A percentile compares a stretch with the other conserved stretches of the same genome.
phyloP scores from a whole-genome alignment of 148 eudicot species.

The Gaultheria prostrata region DNA sequence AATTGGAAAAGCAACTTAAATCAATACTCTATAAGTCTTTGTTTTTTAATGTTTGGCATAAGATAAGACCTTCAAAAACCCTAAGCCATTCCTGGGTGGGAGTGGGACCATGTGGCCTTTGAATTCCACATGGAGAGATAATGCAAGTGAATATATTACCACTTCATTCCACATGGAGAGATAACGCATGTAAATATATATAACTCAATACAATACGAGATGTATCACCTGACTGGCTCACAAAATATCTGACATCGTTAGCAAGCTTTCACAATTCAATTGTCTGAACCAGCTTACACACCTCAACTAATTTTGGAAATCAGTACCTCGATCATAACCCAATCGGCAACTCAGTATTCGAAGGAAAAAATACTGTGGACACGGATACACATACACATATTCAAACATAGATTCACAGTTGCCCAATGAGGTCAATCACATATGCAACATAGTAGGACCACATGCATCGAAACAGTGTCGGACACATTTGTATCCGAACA shows the following conservation, averaged over 20 bases:
- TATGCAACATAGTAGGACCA: background rate
- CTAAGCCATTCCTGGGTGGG: too few species aligned
- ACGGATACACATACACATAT: background rate
- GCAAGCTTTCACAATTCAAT: background rate
- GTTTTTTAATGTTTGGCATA: too few species aligned
- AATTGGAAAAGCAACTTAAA: too few species aligned
- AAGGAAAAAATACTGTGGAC: background rate
- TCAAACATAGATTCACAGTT: background rate
- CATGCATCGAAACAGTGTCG: background rate
- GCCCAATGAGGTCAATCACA: background rate
- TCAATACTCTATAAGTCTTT: too few species aligned
- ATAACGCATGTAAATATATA: too few species aligned
- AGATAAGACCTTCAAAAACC: too few species aligned
- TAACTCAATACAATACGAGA: background rate
- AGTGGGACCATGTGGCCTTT: too few species aligned
- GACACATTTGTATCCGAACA: background rate
- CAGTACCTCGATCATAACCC: background rate
- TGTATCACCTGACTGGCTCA: background rate
- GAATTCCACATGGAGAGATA: too few species aligned
- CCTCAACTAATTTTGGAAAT: too few species aligned
- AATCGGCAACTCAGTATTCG: background rate
- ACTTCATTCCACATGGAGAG: too few species aligned
- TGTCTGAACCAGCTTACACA: too few species aligned
- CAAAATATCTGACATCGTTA: background rate
- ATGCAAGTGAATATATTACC: too few species aligned